phyloP scores from a whole-genome alignment of 2,329 filamentous ascomycete genomes.

The Coleophoma cylindrospora region DNA sequence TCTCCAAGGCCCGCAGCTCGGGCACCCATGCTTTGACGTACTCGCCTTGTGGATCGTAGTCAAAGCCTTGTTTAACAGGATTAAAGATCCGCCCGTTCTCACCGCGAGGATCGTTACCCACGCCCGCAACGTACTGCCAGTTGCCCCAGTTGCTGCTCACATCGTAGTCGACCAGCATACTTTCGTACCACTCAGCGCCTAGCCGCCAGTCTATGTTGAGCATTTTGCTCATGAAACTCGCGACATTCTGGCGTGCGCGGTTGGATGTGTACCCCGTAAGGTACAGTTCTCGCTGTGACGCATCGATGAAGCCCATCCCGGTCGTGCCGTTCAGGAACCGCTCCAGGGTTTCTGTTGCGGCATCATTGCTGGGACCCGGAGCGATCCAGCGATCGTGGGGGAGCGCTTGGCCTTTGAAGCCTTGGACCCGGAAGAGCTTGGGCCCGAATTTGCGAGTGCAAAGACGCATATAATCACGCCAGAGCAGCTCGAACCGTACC shows the following conservation, averaged over 20 bases:
- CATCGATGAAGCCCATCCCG: slow-evolving; percentile 73
- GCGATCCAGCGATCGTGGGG: slow-evolving; percentile 39
- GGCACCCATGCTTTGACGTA: slow-evolving; percentile 72
- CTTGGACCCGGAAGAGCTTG: slow-evolving; percentile 59
- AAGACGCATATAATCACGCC: slow-evolving; percentile 78
- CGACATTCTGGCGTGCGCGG: slow-evolving; percentile 70
- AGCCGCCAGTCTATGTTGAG: slow-evolving; percentile 74
- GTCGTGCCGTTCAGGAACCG: slow-evolving; percentile 64
- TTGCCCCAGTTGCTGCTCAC: slow-evolving; percentile 74
- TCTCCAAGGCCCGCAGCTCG: slow-evolving; percentile 51
- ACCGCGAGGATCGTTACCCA: slow-evolving; percentile 73
- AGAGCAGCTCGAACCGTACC: slow-evolving; percentile 69
- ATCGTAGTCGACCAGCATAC: slow-evolving; percentile 70
- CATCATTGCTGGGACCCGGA: slow-evolving; percentile 26
- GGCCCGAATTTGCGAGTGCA: slow-evolving; percentile 65
- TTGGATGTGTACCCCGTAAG: slow-evolving; percentile 77
- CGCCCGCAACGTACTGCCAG: slow-evolving; percentile 77
- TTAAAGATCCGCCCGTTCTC: slow-evolving; percentile 66
- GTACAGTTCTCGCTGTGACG: slow-evolving; percentile 67
- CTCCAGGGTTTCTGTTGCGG: slow-evolving; percentile 43
- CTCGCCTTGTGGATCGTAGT: slow-evolving; percentile 66
- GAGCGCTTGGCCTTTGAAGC: slow-evolving; percentile 49
- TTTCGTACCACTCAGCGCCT: slow-evolving; percentile 80
- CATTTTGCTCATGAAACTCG: slow-evolving; percentile 68
- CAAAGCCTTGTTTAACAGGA: slow-evolving; percentile 73